phyloP scores from a whole-genome alignment of 1,284 basidiomycete genomes.

The Wallemia hederae region DNA sequence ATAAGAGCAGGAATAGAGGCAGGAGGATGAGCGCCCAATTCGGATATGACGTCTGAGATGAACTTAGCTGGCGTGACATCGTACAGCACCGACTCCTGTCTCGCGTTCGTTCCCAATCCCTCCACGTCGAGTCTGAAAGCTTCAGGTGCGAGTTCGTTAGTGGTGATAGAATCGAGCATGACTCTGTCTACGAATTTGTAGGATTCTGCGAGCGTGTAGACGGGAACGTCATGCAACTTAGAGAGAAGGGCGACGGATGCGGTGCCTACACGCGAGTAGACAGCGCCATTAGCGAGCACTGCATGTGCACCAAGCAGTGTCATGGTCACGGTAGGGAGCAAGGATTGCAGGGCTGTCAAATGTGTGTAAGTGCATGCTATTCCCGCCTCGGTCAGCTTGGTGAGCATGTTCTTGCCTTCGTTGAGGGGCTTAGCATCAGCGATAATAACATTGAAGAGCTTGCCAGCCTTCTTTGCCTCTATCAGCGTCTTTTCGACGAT shows the following conservation, averaged over 20 bases:
- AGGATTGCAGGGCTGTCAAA: conserved; percentile 54
- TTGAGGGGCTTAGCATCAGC: conserved; percentile 82
- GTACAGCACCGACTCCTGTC: conserved; percentile 56
- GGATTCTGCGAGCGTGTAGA: conserved; percentile 90
- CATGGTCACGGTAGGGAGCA: conserved; percentile 47
- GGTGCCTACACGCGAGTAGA: conserved; percentile 80
- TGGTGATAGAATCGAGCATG: conserved; percentile 75
- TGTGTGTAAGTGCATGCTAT: conserved; percentile 78
- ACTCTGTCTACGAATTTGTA: conserved; percentile 93
- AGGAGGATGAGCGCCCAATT: conserved; percentile 23
- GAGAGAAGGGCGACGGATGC: conserved; percentile 91
- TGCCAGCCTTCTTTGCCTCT: conserved; percentile 39
- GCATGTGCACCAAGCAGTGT: conserved; percentile 81
- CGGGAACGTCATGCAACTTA: conserved; percentile 60
- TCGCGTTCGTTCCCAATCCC: conserved; percentile 23
- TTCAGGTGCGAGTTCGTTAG: conserved; percentile 46
- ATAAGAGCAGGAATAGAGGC: not conserved
- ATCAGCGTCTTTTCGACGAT: conserved; percentile 74
- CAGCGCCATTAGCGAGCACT: conserved; percentile 74
- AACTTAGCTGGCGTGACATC: conserved; percentile 66
- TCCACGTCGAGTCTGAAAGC: conserved; percentile 6
- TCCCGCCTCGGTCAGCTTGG: conserved; percentile 34
- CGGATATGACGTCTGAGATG: conserved; percentile 85
- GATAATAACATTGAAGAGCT: conserved; percentile 61
- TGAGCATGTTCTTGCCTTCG: conserved; percentile 47